phyloP scores from a whole-genome alignment of 148 eudicot species.

The Nepenthes gracilis region DNA sequence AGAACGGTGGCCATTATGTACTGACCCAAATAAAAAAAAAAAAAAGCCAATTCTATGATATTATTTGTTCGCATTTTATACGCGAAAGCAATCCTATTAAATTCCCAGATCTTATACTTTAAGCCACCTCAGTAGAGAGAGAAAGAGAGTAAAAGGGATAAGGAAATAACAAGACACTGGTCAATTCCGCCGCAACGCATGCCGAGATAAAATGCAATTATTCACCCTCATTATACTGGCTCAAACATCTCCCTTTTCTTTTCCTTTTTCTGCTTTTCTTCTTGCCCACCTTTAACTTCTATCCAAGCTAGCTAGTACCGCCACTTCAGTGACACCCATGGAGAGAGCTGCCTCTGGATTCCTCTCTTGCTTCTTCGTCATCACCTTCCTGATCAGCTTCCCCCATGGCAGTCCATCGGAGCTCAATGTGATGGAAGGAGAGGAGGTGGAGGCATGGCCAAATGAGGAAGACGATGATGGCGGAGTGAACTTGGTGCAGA shows the following conservation, averaged over 20 bases:
- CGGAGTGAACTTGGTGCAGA: slow-evolving; percentile 27
- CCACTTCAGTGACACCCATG: neutral
- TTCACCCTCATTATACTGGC: too few species aligned
- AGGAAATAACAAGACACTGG: too few species aligned
- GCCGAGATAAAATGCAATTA: too few species aligned
- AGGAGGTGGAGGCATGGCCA: slow-evolving; percentile 26
- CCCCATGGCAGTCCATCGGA: slow-evolving; percentile 5
- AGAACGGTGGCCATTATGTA: too few species aligned
- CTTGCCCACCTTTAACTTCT: neutral
- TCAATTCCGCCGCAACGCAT: too few species aligned
- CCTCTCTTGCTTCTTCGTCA: slow-evolving; percentile 11
- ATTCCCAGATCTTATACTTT: too few species aligned
- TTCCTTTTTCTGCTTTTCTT: neutral
- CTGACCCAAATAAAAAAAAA: too few species aligned
- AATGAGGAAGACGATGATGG: slow-evolving; percentile 27
- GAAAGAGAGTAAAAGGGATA: too few species aligned
- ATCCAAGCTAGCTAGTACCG: neutral
- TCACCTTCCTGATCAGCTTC: slow-evolving; percentile 14
- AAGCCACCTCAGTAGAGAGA: too few species aligned
- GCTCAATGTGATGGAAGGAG: slow-evolving; percentile 21
- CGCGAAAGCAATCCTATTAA: too few species aligned
- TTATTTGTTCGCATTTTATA: too few species aligned
- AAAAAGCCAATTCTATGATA: too few species aligned
- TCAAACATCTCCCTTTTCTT: neutral
- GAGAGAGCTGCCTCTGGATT: neutral